phyloP scores from a whole-genome alignment of 2,329 filamentous ascomycete species.

The Zasmidium citrigriseum region DNA sequence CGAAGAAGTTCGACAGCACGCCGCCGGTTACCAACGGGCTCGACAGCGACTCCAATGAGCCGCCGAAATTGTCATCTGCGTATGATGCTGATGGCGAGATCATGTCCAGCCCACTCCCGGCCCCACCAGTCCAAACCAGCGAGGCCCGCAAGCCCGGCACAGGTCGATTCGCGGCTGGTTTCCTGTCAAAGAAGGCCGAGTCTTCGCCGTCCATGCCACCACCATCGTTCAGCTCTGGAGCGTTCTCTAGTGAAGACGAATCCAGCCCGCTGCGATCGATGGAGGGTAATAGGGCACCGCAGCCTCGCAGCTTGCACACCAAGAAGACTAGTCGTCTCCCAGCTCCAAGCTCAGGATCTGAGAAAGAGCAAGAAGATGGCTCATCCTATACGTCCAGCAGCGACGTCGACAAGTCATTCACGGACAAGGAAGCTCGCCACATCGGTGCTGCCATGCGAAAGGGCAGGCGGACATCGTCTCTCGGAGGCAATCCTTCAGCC shows the following conservation, averaged over 20 bases:
- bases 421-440: conserved; percentile 28
- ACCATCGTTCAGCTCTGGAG: conserved; percentile 57
- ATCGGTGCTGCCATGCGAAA: conserved; percentile 54
- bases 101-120: conserved; percentile 49
- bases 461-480: conserved; percentile 40
- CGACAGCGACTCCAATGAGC: conserved; percentile 11
- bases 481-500: conserved; percentile 38
- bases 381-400: conserved; percentile 21
- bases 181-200: conserved; percentile 67
- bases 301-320: conserved; percentile 28
- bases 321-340: conserved; percentile 2
- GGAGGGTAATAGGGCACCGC: conserved; percentile 42
- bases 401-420: conserved; percentile 20
- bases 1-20: conserved; percentile 65
- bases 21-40: conserved; percentile 45
- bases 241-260: conserved; percentile 61
- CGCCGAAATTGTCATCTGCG: conserved; percentile 52
- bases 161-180: conserved; percentile 83
- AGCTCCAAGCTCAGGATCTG: conserved; percentile 2
- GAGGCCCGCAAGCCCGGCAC: conserved; percentile 52
- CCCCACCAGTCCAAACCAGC: conserved; percentile 60
- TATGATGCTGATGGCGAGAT: conserved; percentile 32
- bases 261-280: conserved; percentile 50
- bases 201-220: conserved; percentile 53
- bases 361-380: conserved; percentile 24